Conservation (phyloP, 768 basidiomycete genomes). For the Tylopilus plumbeoviolaceoides region DNA sequence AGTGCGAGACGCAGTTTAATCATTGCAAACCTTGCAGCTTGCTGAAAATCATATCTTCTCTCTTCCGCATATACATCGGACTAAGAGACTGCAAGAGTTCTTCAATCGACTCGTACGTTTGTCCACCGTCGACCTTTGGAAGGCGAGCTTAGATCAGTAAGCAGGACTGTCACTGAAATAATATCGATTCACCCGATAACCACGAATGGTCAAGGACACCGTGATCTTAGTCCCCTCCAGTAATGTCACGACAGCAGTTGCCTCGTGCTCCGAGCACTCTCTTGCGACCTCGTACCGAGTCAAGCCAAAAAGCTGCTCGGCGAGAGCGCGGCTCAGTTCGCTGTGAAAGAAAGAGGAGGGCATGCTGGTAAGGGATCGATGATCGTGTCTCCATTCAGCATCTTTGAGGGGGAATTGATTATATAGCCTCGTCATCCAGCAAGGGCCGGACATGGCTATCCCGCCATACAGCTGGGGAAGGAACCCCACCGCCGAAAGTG, state of each 20-base stretch:
- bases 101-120: constrained; percentile 56
- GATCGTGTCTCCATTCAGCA: constrained; percentile 18
- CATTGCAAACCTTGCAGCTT: constrained; percentile 44
- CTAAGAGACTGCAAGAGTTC: constrained; percentile 53
- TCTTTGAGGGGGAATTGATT: constrained; percentile 14
- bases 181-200: constrained; percentile 47
- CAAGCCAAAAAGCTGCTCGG: constrained; percentile 58
- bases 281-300: constrained; percentile 39
- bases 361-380: constrained; percentile 14
- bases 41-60: constrained; percentile 43
- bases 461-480: constrained; percentile 2
- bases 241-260: constrained; percentile 49
- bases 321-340: constrained; percentile 53
- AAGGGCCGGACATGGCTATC: constrained; percentile 23
- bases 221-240: constrained; percentile 50
- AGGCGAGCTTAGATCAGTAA: constrained; percentile 12
- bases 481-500: constrained; percentile 13
- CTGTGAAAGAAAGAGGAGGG: constrained; percentile 31
- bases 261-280: constrained; percentile 40
- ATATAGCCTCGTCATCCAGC: constrained; percentile 29
- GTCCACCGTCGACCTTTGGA: constrained; percentile 24
- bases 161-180: background rate
- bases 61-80: constrained; percentile 45
- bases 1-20: background rate
- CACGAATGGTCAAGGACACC: constrained; percentile 48